phyloP scores from a whole-genome alignment of 192 early-diverging fungal genomes.

The Coemansia sp. region DNA sequence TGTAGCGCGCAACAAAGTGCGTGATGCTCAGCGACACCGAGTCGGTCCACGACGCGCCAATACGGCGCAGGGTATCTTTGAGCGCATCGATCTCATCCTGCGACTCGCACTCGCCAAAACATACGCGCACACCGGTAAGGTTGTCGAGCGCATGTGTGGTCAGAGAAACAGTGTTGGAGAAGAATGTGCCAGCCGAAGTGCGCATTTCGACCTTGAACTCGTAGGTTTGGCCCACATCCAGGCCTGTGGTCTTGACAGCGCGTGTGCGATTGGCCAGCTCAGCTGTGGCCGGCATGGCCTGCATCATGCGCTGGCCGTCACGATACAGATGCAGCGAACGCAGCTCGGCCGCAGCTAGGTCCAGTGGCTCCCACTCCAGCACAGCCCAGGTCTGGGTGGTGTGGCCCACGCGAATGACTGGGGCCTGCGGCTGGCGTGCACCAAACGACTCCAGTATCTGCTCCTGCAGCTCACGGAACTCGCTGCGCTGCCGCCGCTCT shows the following conservation, averaged over 20 bases:
- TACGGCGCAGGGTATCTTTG: slow-evolving; percentile 71
- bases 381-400: slow-evolving; percentile 84
- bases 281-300: slow-evolving; percentile 54
- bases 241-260: slow-evolving; percentile 78
- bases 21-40: slow-evolving; percentile 85
- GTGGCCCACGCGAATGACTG: slow-evolving; percentile 74
- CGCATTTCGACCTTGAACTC: slow-evolving; percentile 85
- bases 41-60: slow-evolving; percentile 87
- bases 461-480: slow-evolving; percentile 87
- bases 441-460: slow-evolving; percentile 80
- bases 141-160: slow-evolving; percentile 95
- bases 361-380: slow-evolving; percentile 89
- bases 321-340: slow-evolving; percentile 89
- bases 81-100: slow-evolving; percentile 73
- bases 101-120: slow-evolving; percentile 88
- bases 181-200: slow-evolving; percentile 85
- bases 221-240: slow-evolving; percentile 90
- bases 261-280: slow-evolving; percentile 24
- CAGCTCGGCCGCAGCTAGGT: slow-evolving; percentile 77
- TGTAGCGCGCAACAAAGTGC: slow-evolving; percentile 84
- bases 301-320: slow-evolving; percentile 76
- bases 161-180: slow-evolving; percentile 72
- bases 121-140: slow-evolving; percentile 93
- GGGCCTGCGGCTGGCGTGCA: slow-evolving; percentile 72
- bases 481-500: slow-evolving; percentile 76